Percentiles rank a stretch among this genome's conserved stretches.
These are phyloP conservation scores for Amoebophrya sp. DNA, from an alignment of 169 alveolate genomes.

Conservation along the genomic window DNA sequence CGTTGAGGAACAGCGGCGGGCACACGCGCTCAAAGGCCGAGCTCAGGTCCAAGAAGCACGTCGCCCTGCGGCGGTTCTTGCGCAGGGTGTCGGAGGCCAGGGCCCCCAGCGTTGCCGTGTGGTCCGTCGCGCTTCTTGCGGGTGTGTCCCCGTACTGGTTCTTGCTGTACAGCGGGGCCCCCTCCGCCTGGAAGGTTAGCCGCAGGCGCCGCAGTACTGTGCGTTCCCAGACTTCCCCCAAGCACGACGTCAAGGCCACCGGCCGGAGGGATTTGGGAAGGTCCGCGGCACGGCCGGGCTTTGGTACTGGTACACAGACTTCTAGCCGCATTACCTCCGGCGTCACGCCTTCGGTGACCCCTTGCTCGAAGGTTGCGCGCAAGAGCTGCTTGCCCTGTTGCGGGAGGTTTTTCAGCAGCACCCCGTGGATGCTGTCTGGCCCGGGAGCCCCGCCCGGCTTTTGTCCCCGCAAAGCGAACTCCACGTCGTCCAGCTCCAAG, in stretches of 20 bases:
- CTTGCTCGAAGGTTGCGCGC: background rate
- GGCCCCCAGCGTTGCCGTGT: background rate
- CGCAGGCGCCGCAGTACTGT: background rate
- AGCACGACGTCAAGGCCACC: background rate
- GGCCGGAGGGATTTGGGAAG: background rate
- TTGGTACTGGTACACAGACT: background rate
- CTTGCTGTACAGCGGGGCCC: background rate
- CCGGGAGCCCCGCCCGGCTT: background rate
- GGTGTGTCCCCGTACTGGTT: background rate
- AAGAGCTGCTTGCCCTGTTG: background rate
- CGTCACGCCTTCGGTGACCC: background rate
- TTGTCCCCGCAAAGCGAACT: background rate
- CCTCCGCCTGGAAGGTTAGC: background rate
- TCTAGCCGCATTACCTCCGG: background rate
- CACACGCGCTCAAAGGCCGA: background rate
- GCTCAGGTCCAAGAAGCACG: background rate
- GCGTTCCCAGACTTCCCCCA: background rate
- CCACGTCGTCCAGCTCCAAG: background rate
- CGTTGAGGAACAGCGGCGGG: background rate
- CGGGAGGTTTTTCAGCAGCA: background rate
- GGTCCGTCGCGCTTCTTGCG: background rate
- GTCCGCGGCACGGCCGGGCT: background rate
- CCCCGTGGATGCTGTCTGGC: background rate
- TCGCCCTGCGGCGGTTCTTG: background rate
- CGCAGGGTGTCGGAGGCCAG: background rate